Evolutionary conservation across 176 grass and related monocot genomes (phyloP), one percentile per base, ranked within the genome.

Genomic region (Panicum miliaceum): DNA sequence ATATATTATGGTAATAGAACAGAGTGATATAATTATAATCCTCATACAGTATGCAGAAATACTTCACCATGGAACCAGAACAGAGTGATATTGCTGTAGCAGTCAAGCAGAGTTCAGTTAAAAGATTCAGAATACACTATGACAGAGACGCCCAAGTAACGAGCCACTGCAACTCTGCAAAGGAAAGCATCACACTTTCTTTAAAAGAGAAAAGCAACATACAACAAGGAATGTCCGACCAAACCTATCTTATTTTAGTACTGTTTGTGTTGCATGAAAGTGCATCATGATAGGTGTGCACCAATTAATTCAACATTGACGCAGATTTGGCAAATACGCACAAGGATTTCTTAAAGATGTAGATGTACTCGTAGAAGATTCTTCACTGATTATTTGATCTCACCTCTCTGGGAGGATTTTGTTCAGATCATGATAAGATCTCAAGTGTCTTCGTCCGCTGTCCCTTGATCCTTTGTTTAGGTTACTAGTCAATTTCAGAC

Each of bases 301-400:
- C 32, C 6, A 20, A 73, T 60, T 29, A 18, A 37, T 50, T 50
- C 50, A 4, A 64, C 72, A 4, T 90, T 72, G 14, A 46, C 26
- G 48, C 29, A 86, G 65, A 90, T 86, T 50, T 86, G 73, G 84
- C 5, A 60, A 42, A 86, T 83, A 84, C 23, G 78, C 15, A 25
- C 47, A 35, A 45, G 57, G 74, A 73, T 86, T 38, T 73, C 22
- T 58, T 78, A 3, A 59, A n/a, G n/a, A n/a, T n/a, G n/a, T n/a
- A n/a, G 57, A 48, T 29, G 27, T 58, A 48, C 73, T 3, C 77
- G 26, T 29, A 32, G 6, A 40, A 48, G 38, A 77, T 86, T 64
- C 22, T 81, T 75, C 50, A 60, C 40, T 84, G 18, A 82, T 65
- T 71, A 77, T 64, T 77, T 77, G 20, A 35, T 68, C 32, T 53